A percentile compares a stretch with the other conserved stretches of the same genome.
Evolutionary conservation across 345 rosid genomes (phyloP).

Genomic region (Eucalyptus tenuipes): DNA sequence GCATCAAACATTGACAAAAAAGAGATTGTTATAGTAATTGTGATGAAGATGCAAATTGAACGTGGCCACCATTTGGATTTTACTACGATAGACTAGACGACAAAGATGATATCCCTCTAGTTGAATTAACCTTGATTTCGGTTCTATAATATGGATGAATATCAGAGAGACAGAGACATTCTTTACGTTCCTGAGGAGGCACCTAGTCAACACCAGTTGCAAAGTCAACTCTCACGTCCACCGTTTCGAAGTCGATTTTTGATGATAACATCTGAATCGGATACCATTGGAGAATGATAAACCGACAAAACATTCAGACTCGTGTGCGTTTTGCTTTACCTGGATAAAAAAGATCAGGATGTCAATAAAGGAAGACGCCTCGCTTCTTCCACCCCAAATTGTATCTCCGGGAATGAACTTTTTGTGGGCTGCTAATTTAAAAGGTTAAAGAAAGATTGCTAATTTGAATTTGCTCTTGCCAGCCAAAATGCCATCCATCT

Average conservation of each 20-base stretch:
- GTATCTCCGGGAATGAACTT: not conserved
- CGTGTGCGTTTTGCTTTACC: too few relatives aligned
- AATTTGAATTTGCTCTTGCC: not conserved
- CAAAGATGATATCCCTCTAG: too few relatives aligned
- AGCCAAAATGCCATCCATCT: not conserved
- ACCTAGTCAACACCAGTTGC: not conserved
- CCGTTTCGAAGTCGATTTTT: not conserved
- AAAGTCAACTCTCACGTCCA: not conserved
- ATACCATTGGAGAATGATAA: not conserved
- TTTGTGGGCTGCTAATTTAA: not conserved
- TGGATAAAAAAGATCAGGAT: too few relatives aligned
- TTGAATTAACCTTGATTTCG: too few relatives aligned
- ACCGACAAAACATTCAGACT: not conserved
- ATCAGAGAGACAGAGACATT: too few relatives aligned
- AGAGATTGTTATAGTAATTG: too few relatives aligned
- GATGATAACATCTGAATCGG: not conserved
- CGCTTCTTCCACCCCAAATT: not conserved
- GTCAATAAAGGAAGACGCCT: not conserved
- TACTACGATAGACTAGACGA: too few relatives aligned
- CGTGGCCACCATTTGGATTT: too few relatives aligned
- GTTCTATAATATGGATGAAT: too few relatives aligned
- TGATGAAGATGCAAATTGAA: too few relatives aligned
- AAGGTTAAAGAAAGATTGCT: not conserved
- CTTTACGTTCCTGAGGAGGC: too few relatives aligned
- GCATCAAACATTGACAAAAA: too few relatives aligned